Percentiles rank a stretch among this genome's conserved stretches.
These are phyloP conservation scores for Russula sp. DNA, from an alignment of 768 basidiomycete species.

Conservation along the genomic window DNA sequence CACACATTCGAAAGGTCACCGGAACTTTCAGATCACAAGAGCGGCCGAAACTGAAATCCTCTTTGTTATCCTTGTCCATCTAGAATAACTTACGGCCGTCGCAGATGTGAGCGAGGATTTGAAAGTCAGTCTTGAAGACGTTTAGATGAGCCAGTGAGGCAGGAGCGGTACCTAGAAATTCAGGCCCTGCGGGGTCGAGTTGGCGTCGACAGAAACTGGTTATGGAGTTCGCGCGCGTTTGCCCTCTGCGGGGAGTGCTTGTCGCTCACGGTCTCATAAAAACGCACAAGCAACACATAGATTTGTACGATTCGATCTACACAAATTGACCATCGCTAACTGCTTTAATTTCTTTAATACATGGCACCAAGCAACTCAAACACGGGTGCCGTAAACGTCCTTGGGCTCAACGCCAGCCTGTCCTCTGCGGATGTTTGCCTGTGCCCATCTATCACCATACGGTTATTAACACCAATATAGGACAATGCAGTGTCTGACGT, in stretches of 20 bases:
- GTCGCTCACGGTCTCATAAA: neutral
- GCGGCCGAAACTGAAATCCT: conserved; percentile 91
- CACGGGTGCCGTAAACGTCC: conserved; percentile 72
- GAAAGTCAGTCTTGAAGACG: neutral
- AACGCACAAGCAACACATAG: neutral
- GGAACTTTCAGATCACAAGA: conserved; percentile 84
- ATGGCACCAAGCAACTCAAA: conserved; percentile 24
- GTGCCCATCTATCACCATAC: conserved; percentile 60
- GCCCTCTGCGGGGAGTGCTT: neutral
- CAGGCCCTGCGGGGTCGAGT: neutral
- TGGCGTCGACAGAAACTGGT: no score
- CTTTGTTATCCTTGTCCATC: conserved; percentile 62
- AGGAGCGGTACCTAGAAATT: neutral
- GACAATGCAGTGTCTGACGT: conserved; percentile 30
- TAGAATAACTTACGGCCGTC: neutral
- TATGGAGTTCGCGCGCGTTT: neutral
- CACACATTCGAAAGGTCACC: conserved; percentile 78
- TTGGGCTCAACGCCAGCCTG: conserved; percentile 70
- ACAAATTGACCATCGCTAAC: neutral
- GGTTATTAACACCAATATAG: conserved; percentile 15
- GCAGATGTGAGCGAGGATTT: neutral
- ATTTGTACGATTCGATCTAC: neutral
- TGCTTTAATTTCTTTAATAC: neutral
- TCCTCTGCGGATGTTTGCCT: conserved; percentile 80
- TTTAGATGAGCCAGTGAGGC: neutral